Percentiles rank a stretch among this genome's conserved stretches.
These are phyloP conservation scores for Coemansia javaensis DNA, from an alignment of 192 early-diverging fungal genomes.

Conservation along the genomic window DNA sequence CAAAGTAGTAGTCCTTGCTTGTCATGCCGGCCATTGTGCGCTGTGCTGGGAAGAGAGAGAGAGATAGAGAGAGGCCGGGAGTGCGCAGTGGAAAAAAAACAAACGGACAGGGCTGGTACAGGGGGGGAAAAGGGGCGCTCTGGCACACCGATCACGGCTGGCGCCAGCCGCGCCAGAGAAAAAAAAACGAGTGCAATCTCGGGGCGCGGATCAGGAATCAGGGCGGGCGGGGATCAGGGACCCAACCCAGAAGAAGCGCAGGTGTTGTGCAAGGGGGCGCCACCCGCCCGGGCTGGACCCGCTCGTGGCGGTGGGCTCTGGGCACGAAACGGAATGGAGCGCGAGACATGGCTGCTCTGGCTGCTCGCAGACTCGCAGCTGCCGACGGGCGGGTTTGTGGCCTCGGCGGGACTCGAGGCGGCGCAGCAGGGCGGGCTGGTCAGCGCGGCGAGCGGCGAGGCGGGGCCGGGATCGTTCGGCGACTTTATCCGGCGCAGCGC, in stretches of 20 bases:
- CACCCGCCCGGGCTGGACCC: too few relatives aligned
- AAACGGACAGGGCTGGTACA: not conserved
- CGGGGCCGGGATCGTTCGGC: constrained; percentile 18
- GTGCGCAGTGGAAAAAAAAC: not conserved
- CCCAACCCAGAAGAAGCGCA: too few relatives aligned
- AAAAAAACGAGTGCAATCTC: too few relatives aligned
- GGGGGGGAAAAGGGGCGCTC: not conserved
- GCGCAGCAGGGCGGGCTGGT: constrained; percentile 67
- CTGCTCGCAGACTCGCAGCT: constrained; percentile 88
- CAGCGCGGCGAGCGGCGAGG: constrained; percentile 15
- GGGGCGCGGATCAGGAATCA: too few relatives aligned
- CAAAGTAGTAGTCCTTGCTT: constrained; percentile 91
- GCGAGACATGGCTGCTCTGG: constrained; percentile 70
- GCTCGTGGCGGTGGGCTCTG: too few relatives aligned
- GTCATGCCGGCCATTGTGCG: constrained; percentile 28
- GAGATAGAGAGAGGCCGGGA: not conserved
- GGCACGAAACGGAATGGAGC: too few relatives aligned
- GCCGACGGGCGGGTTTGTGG: constrained; percentile 93
- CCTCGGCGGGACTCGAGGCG: constrained; percentile 86
- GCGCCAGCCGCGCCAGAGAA: too few relatives aligned
- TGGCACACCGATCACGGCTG: too few relatives aligned
- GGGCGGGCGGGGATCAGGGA: too few relatives aligned
- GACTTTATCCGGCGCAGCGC: constrained; percentile 58
- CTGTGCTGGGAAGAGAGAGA: constrained; percentile 5
- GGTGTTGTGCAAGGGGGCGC: too few relatives aligned